Conservation (phyloP, 148 eudicot species). For the Vaccinium myrtillus region DNA sequence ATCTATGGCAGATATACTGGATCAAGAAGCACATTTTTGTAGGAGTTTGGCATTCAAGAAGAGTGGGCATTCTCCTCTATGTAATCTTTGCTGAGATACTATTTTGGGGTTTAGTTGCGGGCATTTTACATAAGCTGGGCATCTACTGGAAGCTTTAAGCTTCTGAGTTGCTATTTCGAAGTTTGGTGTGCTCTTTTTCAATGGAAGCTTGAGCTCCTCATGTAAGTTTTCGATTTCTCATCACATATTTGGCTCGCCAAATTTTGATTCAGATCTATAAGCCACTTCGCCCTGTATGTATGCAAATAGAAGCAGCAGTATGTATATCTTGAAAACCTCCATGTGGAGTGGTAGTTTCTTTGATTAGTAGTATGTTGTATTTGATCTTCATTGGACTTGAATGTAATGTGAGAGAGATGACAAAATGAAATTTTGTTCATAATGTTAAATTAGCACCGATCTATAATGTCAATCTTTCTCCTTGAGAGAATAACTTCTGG, state of each 20-base stretch:
- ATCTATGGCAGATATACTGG: constrained; percentile 64
- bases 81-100: constrained; percentile 82
- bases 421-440: too few species aligned
- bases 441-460: too few species aligned
- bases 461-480: too few species aligned
- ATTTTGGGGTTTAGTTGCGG: constrained; percentile 77
- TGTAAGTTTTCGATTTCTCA: background rate
- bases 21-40: constrained; percentile 74
- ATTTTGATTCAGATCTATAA: background rate
- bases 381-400: background rate
- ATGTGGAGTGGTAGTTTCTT: background rate
- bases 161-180: background rate
- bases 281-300: background rate
- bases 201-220: background rate
- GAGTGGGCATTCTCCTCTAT: constrained; percentile 76
- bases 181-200: background rate
- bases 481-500: too few species aligned
- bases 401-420: background rate
- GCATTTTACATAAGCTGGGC: constrained; percentile 53
- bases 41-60: constrained; percentile 83
- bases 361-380: background rate
- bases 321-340: background rate
- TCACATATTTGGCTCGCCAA: background rate
- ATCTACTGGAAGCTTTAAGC: constrained; percentile 84
- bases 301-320: background rate